Conservation (phyloP, 2,329 filamentous ascomycete genomes). For the Penicillium freii region DNA sequence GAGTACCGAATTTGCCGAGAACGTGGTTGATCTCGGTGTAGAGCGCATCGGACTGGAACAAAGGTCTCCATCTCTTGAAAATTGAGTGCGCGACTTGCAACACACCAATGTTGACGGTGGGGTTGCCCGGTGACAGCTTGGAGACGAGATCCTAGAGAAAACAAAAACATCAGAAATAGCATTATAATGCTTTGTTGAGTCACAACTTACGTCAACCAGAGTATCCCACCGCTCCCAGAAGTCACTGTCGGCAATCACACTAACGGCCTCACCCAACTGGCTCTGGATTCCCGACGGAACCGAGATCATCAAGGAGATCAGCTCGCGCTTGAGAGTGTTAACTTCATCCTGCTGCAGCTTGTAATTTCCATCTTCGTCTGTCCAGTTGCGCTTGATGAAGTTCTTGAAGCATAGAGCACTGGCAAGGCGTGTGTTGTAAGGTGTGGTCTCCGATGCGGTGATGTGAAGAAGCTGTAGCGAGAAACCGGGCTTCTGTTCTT, state of each 20-base stretch:
- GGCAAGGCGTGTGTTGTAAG: constrained; percentile 76
- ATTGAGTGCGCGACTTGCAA: constrained; percentile 97
- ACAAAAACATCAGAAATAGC: constrained; percentile 5
- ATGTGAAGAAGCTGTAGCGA: constrained; percentile 86
- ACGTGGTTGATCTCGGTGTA: constrained; percentile 98
- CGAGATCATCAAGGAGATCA: constrained; percentile 94
- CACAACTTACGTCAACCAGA: constrained; percentile 68
- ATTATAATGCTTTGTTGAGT: background rate
- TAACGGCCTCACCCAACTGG: constrained; percentile 94
- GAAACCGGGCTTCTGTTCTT: constrained; percentile 82
- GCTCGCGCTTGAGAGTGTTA: constrained; percentile 83
- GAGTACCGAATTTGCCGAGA: constrained; percentile 74
- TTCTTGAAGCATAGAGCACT: constrained; percentile 97
- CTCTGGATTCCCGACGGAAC: constrained; percentile 84
- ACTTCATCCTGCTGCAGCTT: constrained; percentile 83
- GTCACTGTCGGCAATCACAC: constrained; percentile 95
- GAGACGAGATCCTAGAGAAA: constrained; percentile 72
- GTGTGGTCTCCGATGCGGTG: constrained; percentile 70
- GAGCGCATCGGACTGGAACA: constrained; percentile 88
- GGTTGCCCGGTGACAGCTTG: constrained; percentile 76
- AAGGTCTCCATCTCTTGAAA: constrained; percentile 90
- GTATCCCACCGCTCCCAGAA: constrained; percentile 97
- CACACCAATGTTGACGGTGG: constrained; percentile 86
- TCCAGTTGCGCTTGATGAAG: constrained; percentile 92
- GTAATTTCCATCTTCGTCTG: constrained; percentile 92